Evolutionary conservation across 441 rosid genomes (phyloP).

Genomic region (Eruca vesicaria): DNA sequence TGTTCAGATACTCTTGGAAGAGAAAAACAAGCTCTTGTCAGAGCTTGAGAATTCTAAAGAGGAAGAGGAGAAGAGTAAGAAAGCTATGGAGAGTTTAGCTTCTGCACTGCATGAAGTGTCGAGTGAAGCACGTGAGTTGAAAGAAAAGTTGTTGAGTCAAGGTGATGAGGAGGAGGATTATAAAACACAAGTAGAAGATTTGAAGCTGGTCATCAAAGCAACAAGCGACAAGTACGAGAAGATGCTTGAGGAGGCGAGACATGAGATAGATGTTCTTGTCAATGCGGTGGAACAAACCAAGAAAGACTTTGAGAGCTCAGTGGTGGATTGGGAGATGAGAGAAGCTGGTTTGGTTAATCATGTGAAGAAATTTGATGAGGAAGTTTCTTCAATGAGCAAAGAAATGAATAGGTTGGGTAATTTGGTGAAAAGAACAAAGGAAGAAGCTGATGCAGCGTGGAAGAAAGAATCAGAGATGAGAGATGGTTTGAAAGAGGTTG

Average conservation of each 20-base stretch:
- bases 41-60: neutral
- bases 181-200: neutral
- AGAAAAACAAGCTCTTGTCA: neutral
- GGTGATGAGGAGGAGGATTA: neutral
- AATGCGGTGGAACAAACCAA: neutral
- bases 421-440: neutral
- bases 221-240: neutral
- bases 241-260: neutral
- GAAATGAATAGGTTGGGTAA: neutral
- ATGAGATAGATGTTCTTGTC: neutral
- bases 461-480: neutral
- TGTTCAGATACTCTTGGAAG: neutral
- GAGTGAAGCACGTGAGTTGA: neutral
- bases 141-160: neutral
- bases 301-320: neutral
- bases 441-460: neutral
- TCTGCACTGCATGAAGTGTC: neutral
- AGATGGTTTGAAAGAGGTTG: neutral
- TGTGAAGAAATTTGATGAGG: neutral
- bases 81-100: constrained; percentile 1
- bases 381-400: neutral
- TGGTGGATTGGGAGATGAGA: neutral
- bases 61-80: neutral
- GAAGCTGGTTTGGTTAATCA: neutral
- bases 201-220: neutral